Base-by-base conservation (phyloP, 805 yeast species). In the Candida sanyiensis region DNA sequence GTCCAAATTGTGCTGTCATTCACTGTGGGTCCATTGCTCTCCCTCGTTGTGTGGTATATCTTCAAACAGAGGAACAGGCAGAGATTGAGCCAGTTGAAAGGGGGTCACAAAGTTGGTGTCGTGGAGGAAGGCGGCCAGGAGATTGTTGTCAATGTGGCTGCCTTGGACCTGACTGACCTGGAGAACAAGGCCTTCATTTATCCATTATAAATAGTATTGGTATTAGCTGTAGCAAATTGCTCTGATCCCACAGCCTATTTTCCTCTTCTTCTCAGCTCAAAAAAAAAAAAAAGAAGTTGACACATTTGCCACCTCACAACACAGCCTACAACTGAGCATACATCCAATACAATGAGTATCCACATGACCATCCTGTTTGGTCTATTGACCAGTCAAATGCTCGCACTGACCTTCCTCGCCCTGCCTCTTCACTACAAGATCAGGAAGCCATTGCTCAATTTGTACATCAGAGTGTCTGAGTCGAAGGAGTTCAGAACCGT, bases 1-100 rank as follows among this genome's bases (percentile, higher is more conserved):
- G 75, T 73, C 9, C 81, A 75, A 49, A 71, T 75, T 35, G 75
- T 73, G 9, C 46, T 73, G n/a, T 64, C 75, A 8, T 75, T 72
- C 51, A 56, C 62, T 27, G 29, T 59, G 9, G 70, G 79, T 1
- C 78, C 81, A 4, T 33, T 60, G 3, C 23, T 71, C 13, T 61
- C 71, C 5, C 37, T 69, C 4, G 58, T 69, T 3, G 71, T 72
- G 28, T 64, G 74, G 62, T 62, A 41, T 41, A 63, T 76, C 28
- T 55, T 77, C 35, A 58, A 51, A 18, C 58, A 49, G 39, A 64
- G 81, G 51, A 77, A 77, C 44, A 51, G 38, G 1, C 54, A 59
- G 36, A 66, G 79, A 55, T 37, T 57, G 32, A 50, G 47, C 0
- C 39, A 40, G 4, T 19, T 51, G 15, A 38, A 42, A 18, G 46